phyloP scores from a whole-genome alignment of 352 stramenopile genomes.

The Elongisporangium prolatum region DNA sequence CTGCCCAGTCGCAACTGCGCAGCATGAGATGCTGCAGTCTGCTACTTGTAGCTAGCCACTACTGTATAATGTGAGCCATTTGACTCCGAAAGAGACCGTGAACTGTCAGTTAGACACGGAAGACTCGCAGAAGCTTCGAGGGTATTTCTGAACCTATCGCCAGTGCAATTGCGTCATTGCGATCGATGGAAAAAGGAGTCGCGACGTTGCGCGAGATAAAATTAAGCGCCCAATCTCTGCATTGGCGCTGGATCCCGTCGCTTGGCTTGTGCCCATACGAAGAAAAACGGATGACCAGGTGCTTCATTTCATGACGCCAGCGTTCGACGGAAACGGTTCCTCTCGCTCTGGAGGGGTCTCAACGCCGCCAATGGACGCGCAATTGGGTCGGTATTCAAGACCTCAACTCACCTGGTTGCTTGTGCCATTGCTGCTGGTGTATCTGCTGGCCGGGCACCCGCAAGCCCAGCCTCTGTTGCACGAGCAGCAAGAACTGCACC shows the following conservation, averaged over 20 bases:
- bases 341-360: too few relatives aligned
- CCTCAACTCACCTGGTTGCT: neutral
- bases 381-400: neutral
- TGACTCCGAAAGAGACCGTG: too few relatives aligned
- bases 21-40: neutral
- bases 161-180: neutral
- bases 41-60: too few relatives aligned
- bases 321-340: neutral
- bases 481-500: neutral
- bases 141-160: neutral
- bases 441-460: neutral
- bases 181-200: neutral
- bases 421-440: neutral
- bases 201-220: neutral
- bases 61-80: too few relatives aligned
- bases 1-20: neutral
- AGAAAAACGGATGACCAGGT: neutral
- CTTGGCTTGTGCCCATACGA: neutral
- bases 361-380: too few relatives aligned
- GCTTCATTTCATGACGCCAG: neutral
- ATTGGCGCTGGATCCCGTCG: neutral
- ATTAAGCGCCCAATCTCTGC: too few relatives aligned
- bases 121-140: neutral
- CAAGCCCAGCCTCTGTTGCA: neutral
- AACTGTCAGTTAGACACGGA: neutral